Base-by-base conservation (phyloP, 805 yeast genomes). In the Cyberlindnera euphorbiiphila region DNA sequence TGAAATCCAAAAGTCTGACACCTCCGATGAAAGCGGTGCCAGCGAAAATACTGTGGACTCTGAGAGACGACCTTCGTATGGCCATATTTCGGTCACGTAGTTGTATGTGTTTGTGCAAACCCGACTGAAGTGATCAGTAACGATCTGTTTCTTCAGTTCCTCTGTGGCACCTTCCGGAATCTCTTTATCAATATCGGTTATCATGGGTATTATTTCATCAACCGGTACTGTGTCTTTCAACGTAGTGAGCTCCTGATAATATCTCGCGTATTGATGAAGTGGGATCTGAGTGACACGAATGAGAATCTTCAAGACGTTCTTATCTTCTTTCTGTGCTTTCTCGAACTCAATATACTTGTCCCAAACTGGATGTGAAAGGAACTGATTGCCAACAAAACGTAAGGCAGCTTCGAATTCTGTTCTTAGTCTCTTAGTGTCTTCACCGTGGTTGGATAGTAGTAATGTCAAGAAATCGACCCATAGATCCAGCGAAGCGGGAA, bases 231-330 rank as follows among this genome's bases (percentile, higher is more conserved):
- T 25, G n/a, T 36, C 45, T 31, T 56, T 41, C 53, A 43, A 66
- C 45, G 45, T 65, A 65, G 42, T 64, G 50, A 53, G 76, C 60
- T 52, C 68, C 54, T 64, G 78, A 51, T 75, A 84, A 57, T 81
- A 91, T 46, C 74, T 77, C 0, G 96, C 81, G 57, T 87, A 89
- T 51, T 88, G 95, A 59, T 91, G 91, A 30, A 91, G 60, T 0
- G 98, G 98, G 3, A 85, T 65, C 27, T 55, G 54, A 26, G 77
- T 58, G 31, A 79, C 60, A 41, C 64, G 62, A 20, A 69, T 49
- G 39, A 80, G 69, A 1, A 76, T 50, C 4, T 59, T 56, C 3
- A 66, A 50, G 4, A 71, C 57, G 25, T 64, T 69, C 18, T 50
- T 47, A 22, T 72, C 63, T 17, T 57, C 53, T 12, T 60, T 59